phyloP scores from a whole-genome alignment of 306 rosid species.

The Cicer yamashitae region DNA sequence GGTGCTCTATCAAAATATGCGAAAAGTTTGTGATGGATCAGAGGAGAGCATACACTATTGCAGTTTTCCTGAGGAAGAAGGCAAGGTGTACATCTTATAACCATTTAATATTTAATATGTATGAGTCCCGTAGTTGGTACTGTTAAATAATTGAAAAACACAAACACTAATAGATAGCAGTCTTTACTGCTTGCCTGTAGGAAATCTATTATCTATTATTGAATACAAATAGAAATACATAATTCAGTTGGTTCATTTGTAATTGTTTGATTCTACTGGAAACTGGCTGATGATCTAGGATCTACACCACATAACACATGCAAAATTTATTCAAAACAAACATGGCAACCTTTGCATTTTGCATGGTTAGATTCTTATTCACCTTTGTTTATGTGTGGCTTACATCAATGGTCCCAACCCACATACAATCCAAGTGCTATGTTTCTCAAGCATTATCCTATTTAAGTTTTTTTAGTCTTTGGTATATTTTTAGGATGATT shows the following conservation, averaged over 20 bases:
- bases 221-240: constrained; percentile 5
- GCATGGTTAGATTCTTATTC: background rate
- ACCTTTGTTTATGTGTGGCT: constrained; percentile 6
- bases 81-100: constrained; percentile 63
- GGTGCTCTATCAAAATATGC: constrained; percentile 89
- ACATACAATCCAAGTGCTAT: constrained; percentile 5
- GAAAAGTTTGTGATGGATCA: constrained; percentile 68
- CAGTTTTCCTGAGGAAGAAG: constrained; percentile 79
- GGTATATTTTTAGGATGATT: constrained; percentile 1
- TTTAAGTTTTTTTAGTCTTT: background rate
- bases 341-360: background rate
- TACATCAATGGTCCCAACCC: constrained; percentile 14
- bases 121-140: background rate
- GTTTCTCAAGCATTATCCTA: background rate
- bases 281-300: background rate
- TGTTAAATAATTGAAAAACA: background rate
- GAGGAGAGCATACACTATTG: constrained; percentile 94
- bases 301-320: background rate
- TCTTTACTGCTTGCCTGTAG: background rate
- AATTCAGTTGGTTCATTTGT: constrained; percentile 15
- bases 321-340: constrained; percentile 6
- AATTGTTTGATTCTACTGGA: constrained; percentile 14
- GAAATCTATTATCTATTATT: constrained; percentile 12
- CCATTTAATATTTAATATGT: background rate
- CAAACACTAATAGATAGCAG: background rate